phyloP scores from a whole-genome alignment of 345 rosid genomes.

The Nephelium lappaceum region DNA sequence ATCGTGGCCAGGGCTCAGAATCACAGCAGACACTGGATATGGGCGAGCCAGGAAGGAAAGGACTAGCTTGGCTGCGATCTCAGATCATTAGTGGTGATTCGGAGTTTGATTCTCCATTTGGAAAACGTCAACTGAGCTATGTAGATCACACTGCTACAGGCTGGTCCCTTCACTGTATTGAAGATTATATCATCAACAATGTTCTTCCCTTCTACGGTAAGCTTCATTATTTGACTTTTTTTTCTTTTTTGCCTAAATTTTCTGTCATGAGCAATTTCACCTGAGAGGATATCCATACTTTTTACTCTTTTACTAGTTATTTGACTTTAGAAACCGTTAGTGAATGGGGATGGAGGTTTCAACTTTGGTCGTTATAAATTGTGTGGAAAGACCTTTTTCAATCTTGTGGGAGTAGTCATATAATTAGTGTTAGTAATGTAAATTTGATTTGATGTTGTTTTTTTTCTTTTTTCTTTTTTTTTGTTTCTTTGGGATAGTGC shows the following conservation, averaged over 20 bases:
- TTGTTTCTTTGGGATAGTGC: too few species aligned
- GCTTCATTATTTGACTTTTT: background rate
- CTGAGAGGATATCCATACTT: too few species aligned
- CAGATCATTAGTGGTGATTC: slow-evolving; percentile 47
- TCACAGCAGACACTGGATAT: slow-evolving; percentile 8
- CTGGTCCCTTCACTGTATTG: slow-evolving; percentile 51
- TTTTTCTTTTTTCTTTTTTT: too few species aligned
- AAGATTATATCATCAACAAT: slow-evolving; percentile 46
- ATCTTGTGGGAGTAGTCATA: too few species aligned
- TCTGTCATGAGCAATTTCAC: too few species aligned
- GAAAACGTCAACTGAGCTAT: slow-evolving; percentile 46
- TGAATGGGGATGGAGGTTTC: too few species aligned
- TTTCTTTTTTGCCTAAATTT: background rate
- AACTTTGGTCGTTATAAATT: too few species aligned
- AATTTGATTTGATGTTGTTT: too few species aligned
- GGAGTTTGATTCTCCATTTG: slow-evolving; percentile 56
- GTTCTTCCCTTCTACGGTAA: slow-evolving; percentile 64
- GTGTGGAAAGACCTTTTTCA: too few species aligned
- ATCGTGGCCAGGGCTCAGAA: slow-evolving; percentile 1
- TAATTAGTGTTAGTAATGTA: too few species aligned
- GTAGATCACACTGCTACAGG: slow-evolving; percentile 72
- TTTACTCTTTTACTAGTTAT: too few species aligned
- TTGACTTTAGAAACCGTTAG: too few species aligned
- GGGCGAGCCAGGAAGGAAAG: slow-evolving; percentile 33
- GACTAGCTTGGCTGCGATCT: slow-evolving; percentile 50